Base-by-base conservation (phyloP, 2,329 filamentous ascomycete species). In the Monosporascus ibericus region DNA sequence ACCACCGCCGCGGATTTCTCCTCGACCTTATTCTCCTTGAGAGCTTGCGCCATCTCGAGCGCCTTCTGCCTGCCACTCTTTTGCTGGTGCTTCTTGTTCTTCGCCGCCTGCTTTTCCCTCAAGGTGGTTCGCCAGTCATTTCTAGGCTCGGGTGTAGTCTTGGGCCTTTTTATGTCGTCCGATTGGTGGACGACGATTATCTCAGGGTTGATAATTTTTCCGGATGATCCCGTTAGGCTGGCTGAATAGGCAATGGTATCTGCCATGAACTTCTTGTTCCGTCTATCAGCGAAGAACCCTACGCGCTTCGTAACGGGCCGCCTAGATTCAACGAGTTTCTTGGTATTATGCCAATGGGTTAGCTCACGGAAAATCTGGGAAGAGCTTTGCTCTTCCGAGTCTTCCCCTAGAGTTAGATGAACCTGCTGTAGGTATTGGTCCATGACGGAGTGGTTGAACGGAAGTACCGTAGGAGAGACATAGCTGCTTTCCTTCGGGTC, bases 171-270 rank as follows among this genome's bases (percentile, higher is more conserved):
- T 48, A 57, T 50, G n/a, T 54, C 47, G 25, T 48, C 42, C 44
- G n/a, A 49, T 49, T 50, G 46, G 30, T 24, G 22, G 11, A 80
- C 75, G 1, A 85, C 77, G 48, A 90, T 79, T 4, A 74, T 80
- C 63, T 89, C 84, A 0, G 84, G 84, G 24, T 86, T 75, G 5
- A 89, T 74, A 2, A 71, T 72, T 57, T 83, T 87, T 3, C 85
- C 85, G 2, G 76, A 72, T 0, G 81, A 74, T 52, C 84, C 85
- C 0, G 84, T 87, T 47, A 90, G 72, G 66, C 85, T 88, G 14
- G 83, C 84, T 2, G 87, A 84, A 63, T 90, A 91, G 1, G 76
- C 73, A 27, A 77, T 76, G 68, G 87, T 87, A 53, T 88, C 84
- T 1, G 79, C 77, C 79, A 88, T 86, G 62, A 82, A 84, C 49